phyloP scores from a whole-genome alignment of 192 early-diverging fungal genomes.

The Rhizoclosmatium globosum region DNA sequence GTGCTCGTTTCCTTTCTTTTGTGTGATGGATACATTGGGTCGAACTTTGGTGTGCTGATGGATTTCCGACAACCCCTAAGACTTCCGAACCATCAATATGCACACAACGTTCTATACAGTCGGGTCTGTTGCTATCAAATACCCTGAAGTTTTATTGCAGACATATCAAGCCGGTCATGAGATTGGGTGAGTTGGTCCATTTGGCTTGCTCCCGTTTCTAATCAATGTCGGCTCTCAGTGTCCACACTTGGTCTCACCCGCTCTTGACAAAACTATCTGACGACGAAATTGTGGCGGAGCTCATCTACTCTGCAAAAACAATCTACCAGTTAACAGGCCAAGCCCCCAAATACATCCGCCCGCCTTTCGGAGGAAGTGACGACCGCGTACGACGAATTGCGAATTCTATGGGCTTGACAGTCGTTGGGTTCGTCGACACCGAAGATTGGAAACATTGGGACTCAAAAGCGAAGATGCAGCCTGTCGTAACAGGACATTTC shows the following conservation, averaged over 20 bases:
- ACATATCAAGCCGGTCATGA: conserved; percentile 58
- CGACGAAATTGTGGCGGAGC: conserved; percentile 72
- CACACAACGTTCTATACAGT: conserved; percentile 63
- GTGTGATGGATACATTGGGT: neutral
- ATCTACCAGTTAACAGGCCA: conserved; percentile 42
- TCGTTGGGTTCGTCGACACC: conserved; percentile 39
- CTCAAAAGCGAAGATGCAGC: neutral
- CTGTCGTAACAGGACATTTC: neutral
- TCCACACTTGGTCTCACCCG: conserved; percentile 66
- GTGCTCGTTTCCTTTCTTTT: neutral
- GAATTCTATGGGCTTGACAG: conserved; percentile 56
- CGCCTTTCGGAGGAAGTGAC: conserved; percentile 59
- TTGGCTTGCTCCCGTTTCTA: neutral
- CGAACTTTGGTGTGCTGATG: neutral
- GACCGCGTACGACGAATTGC: conserved; percentile 65
- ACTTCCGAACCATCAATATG: conserved; percentile 2
- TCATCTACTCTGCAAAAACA: conserved; percentile 66
- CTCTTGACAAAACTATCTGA: conserved; percentile 66
- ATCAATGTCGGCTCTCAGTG: neutral
- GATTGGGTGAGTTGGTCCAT: conserved; percentile 37
- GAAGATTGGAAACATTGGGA: conserved; percentile 46
- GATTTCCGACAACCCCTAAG: neutral
- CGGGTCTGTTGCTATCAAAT: conserved; percentile 54
- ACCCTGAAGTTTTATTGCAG: conserved; percentile 55
- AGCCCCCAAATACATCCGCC: conserved; percentile 54